phyloP scores from a whole-genome alignment of 1,284 basidiomycete genomes.

The Cryptococcus sp. region DNA sequence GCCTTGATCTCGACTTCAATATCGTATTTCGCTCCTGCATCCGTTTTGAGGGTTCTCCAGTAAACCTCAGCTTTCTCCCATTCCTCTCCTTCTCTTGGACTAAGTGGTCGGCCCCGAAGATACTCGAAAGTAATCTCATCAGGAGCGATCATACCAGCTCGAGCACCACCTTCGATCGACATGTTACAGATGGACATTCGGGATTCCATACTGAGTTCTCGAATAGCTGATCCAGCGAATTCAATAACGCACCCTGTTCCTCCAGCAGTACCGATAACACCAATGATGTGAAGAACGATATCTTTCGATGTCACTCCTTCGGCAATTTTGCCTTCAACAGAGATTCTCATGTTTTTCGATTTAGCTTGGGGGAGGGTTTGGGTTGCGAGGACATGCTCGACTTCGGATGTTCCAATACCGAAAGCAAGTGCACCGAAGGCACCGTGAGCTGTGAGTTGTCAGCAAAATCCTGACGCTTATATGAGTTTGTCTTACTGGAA shows the following conservation, averaged over 20 bases:
- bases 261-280: constrained; percentile 87
- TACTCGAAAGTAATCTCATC: constrained; percentile 88
- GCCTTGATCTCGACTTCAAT: constrained; percentile 78
- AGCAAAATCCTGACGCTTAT: background rate
- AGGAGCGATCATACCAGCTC: constrained; percentile 92
- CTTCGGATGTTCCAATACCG: constrained; percentile 94
- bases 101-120: constrained; percentile 76
- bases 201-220: constrained; percentile 88
- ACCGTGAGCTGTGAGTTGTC: constrained; percentile 66
- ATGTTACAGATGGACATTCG: constrained; percentile 98
- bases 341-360: constrained; percentile 93
- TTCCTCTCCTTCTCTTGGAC: constrained; percentile 68
- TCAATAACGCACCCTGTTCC: constrained; percentile 92
- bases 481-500: constrained; percentile 37
- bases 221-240: constrained; percentile 87
- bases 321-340: constrained; percentile 75
- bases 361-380: constrained; percentile 90
- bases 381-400: constrained; percentile 94
- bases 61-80: constrained; percentile 87
- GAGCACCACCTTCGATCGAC: constrained; percentile 94
- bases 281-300: constrained; percentile 91
- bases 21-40: constrained; percentile 86
- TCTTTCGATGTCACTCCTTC: constrained; percentile 93
- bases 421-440: constrained; percentile 95
- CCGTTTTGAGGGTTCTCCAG: constrained; percentile 80